Percentiles rank a stretch among this genome's conserved stretches.
These are phyloP conservation scores for Vanderwaltozyma verrucispora DNA, from an alignment of 805 yeast genomes.

Conservation along the genomic window DNA sequence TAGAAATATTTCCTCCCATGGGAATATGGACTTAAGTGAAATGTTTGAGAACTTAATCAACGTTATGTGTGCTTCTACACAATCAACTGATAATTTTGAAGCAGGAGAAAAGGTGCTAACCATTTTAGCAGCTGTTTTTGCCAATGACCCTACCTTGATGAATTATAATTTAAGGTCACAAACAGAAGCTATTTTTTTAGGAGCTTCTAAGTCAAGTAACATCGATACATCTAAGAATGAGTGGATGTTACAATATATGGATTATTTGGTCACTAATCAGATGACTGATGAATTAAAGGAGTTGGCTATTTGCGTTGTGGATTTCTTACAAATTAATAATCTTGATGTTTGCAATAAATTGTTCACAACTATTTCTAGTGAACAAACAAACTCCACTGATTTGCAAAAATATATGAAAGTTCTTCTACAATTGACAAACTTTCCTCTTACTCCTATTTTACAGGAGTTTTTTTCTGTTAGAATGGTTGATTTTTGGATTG, in stretches of 20 bases:
- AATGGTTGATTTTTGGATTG: slow-evolving; percentile 61
- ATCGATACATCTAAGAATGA: slow-evolving; percentile 15
- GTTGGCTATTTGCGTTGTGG: slow-evolving; percentile 25
- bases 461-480: slow-evolving; percentile 50
- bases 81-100: slow-evolving; percentile 16
- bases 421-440: slow-evolving; percentile 43
- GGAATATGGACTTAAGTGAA: slow-evolving; percentile 24
- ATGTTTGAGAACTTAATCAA: slow-evolving; percentile 21
- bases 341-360: slow-evolving; percentile 26
- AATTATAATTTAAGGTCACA: slow-evolving; percentile 22
- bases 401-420: slow-evolving; percentile 35
- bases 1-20: slow-evolving; percentile 17
- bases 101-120: slow-evolving; percentile 19
- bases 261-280: slow-evolving; percentile 24
- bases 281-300: slow-evolving; percentile 25
- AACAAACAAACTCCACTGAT: slow-evolving; percentile 4
- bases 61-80: slow-evolving; percentile 22
- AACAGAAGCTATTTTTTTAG: slow-evolving; percentile 24
- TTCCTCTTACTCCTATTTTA: slow-evolving; percentile 44
- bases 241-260: slow-evolving; percentile 29
- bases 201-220: slow-evolving; percentile 18
- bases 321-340: slow-evolving; percentile 25
- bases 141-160: slow-evolving; percentile 23
- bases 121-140: slow-evolving; percentile 22
- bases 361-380: slow-evolving; percentile 14